Base-by-base conservation (phyloP, 176 grass and related monocot species). In the Triticum aestivum region DNA sequence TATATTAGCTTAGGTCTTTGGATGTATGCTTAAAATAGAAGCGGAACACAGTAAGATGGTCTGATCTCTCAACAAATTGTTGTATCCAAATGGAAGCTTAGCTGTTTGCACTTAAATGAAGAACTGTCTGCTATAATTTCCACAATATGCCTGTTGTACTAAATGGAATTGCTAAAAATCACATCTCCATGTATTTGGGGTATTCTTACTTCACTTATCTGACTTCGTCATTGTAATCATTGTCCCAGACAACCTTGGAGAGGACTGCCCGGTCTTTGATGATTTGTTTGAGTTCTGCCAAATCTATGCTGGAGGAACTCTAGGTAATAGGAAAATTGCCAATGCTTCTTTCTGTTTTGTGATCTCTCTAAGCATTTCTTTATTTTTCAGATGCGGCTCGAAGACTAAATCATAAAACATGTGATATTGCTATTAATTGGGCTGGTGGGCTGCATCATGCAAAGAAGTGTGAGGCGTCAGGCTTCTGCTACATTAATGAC, bases 401-500 rank as follows among this genome's bases (percentile, higher is more conserved):
- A 67, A 95, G 93, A 82, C 73, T 98, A 62, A 98, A 98, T 77
- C 88, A 98, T 79, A 92, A 92, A 82, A 85, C 86, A 9, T 95
- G 93, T 79, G 96, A 98, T 79, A 94, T 98, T 79, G 91, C 96
- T 52, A 98, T 98, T 85, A 98, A 98, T 85, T 95, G 96, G 93
- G 91, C 96, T 75, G 96, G 96, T 82, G 96, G 96, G 29, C 86
- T 98, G 71, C 96, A 98, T 83, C 96, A 95, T 86, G 96, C 93
- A 38, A 98, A 98, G 86, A 98, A 98, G 77, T 94, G 91, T 45
- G 89, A 90, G 81, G 96, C 96, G 26, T 98, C 96, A 78, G 96
- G 96, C 70, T 98, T 98, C 85, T 98, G 96, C 79, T 98, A 98
- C 78, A 98, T 98, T 68, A 98, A 98, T 93, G 96, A 98, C 77